Percentiles rank a stretch among this genome's conserved stretches.
These are phyloP conservation scores for Nothophoma quercina DNA, from an alignment of 2,329 filamentous ascomycete genomes.

Conservation along the genomic window DNA sequence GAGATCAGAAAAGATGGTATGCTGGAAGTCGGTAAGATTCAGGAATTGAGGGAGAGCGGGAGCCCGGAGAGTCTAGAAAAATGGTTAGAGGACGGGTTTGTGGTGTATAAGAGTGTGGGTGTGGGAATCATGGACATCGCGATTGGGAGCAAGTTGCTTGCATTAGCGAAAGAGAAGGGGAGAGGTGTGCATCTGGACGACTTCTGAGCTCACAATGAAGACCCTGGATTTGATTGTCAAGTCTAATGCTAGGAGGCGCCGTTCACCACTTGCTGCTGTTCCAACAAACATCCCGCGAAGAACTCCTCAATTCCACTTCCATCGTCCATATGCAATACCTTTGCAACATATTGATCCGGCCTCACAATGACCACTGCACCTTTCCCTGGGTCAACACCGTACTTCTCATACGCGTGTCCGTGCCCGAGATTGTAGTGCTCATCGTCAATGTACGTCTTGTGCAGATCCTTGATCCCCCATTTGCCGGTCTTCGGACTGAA, in stretches of 20 bases:
- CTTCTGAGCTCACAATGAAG: conserved; percentile 12
- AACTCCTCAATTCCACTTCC: conserved; percentile 19
- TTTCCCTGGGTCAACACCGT: conserved; percentile 56
- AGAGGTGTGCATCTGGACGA: conserved; percentile 19
- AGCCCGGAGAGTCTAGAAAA: conserved; percentile 27
- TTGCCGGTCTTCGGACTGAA: conserved; percentile 66
- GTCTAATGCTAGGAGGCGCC: background rate
- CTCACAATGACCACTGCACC: conserved; percentile 61
- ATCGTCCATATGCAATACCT: conserved; percentile 20
- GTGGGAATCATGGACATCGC: conserved; percentile 61
- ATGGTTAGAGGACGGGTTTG: conserved; percentile 46
- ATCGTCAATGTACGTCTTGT: conserved; percentile 68
- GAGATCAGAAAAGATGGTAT: conserved; percentile 32
- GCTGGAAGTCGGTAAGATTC: conserved; percentile 21
- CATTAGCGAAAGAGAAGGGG: conserved; percentile 23
- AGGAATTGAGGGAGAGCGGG: conserved; percentile 16
- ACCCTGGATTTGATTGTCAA: no score
- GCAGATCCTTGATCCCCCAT: conserved; percentile 64
- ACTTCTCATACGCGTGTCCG: conserved; percentile 64
- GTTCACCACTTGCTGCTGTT: background rate
- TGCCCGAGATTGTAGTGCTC: conserved; percentile 64
- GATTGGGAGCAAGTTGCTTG: conserved; percentile 43
- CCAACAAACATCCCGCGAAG: conserved; percentile 23
- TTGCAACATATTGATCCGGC: conserved; percentile 65
- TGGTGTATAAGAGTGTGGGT: conserved; percentile 61